Conservation (phyloP, 805 yeast genomes). For the Ogataea polymorpha region DNA sequence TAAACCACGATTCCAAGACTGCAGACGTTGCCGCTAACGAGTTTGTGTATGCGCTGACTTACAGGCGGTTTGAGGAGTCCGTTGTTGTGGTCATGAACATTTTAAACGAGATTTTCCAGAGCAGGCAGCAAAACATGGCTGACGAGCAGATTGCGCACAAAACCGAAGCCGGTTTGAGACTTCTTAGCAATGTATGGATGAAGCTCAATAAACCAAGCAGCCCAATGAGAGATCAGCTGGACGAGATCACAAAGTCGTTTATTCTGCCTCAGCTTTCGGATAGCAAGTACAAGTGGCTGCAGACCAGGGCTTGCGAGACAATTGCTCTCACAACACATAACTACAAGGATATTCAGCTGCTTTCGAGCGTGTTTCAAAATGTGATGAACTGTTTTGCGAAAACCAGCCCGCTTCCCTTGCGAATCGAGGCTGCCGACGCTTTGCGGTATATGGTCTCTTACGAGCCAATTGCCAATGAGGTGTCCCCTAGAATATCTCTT, state of each 20-base stretch:
- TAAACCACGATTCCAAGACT: conserved; percentile 45
- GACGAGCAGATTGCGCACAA: conserved; percentile 45
- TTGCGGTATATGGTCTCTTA: conserved; percentile 40
- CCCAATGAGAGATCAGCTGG: conserved; percentile 58
- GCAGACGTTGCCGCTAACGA: conserved; percentile 50
- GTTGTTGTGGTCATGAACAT: conserved; percentile 52
- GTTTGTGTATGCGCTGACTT: conserved; percentile 29
- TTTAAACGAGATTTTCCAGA: conserved; percentile 45
- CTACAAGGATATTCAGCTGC: conserved; percentile 27
- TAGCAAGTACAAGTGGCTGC: conserved; percentile 56
- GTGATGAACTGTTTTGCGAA: conserved; percentile 35
- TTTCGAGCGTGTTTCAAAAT: conserved; percentile 35
- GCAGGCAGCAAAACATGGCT: conserved; percentile 29
- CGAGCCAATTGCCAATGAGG: conserved; percentile 50
- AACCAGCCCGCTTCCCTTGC: conserved; percentile 45
- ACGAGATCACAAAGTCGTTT: conserved; percentile 52
- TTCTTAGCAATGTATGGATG: conserved; percentile 65
- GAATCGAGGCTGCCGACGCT: conserved; percentile 52
- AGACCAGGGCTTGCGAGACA: conserved; percentile 67
- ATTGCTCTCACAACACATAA: conserved; percentile 32
- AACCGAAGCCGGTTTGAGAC: conserved; percentile 72
- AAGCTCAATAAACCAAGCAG: conserved; percentile 49
- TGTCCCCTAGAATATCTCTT: conserved; percentile 61
- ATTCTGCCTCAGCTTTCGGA: conserved; percentile 63
- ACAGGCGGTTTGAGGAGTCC: conserved; percentile 33